Percentiles rank a stretch among this genome's conserved stretches.
Evolutionary conservation across 192 early-diverging fungal species (phyloP).

Genomic region (Glomus cerebriforme): DNA sequence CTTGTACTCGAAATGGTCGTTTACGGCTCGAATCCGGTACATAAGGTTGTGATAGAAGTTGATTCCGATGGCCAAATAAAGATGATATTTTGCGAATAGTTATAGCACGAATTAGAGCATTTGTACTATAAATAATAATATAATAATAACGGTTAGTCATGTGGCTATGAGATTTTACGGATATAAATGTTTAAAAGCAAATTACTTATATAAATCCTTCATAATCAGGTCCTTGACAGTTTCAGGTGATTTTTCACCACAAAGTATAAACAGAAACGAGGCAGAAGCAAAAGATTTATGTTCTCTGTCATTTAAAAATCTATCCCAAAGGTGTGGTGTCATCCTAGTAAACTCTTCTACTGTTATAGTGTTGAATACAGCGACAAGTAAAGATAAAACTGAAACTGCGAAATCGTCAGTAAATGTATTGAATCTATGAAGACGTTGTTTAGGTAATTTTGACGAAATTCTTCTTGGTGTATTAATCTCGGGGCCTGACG

Average conservation of each 20-base stretch:
- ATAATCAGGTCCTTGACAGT: conserved; percentile 42
- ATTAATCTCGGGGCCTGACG: not conserved
- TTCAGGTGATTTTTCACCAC: conserved; percentile 54
- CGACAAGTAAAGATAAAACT: conserved; percentile 50
- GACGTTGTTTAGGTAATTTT: not conserved
- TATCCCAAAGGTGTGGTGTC: conserved; percentile 48
- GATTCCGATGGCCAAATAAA: conserved; percentile 51
- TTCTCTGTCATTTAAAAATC: conserved; percentile 50
- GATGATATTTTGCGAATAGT: conserved; percentile 47
- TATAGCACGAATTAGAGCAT: conserved; percentile 20
- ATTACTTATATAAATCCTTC: conserved; percentile 52
- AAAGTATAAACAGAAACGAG: conserved; percentile 58
- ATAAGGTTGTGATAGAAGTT: conserved; percentile 48
- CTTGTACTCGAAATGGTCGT: conserved; percentile 50
- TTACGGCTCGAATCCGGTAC: conserved; percentile 48
- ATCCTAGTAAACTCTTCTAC: conserved; percentile 43
- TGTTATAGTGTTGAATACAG: conserved; percentile 51
- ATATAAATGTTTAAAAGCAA: not conserved
- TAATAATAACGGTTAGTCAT: not conserved
- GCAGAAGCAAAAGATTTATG: conserved; percentile 45
- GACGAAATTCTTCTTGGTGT: not conserved
- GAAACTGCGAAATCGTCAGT: conserved; percentile 36
- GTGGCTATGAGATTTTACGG: not conserved
- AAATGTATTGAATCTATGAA: conserved; percentile 11
- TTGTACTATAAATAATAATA: conserved; percentile 1